Base-by-base conservation (phyloP, 2,329 filamentous ascomycete species). In the Xylariales sp. region DNA sequence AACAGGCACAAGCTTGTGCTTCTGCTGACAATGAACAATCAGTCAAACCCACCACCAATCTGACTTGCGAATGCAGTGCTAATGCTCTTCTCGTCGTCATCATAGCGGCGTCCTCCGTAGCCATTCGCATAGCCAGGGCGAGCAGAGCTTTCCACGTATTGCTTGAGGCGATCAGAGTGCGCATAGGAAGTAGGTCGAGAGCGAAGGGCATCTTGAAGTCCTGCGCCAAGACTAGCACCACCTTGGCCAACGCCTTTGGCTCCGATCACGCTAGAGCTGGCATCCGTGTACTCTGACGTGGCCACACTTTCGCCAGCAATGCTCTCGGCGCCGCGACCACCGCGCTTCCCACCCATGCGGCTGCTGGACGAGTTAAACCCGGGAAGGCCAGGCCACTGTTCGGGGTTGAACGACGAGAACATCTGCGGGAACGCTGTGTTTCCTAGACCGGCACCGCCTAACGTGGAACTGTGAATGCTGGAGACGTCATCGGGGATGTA, bases 401-500 rank as follows among this genome's bases (percentile, higher is more conserved):
- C 91, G 8, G 81, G 72, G 23, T 85, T 83, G 65, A 98, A 97
- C 60, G 84, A 86, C 40, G 88, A 89, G 64, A 98, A 98, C 85
- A 96, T 95, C 14, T 87, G 85, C 13, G 93, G 93, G 59, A 91
- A 97, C 17, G 88, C 87, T 33, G 83, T 82, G 37, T 83, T 65
- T 8, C 60, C 74, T 20, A 94, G 72, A n/a, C 83, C 85, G 24
- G 86, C 85, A 25, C 89, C 89, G 38, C 89, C 89, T 36, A 97
- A 78, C 1, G 89, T 83, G 30, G 89, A 95, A 33, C 89, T 90
- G 62, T 97, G 91, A 31, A 98, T 85, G 3, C 90, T 96, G 7
- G 91, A 97, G 28, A 95, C 89, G 60, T 98, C 93, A 54, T 98
- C 93, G 3, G 91, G 88, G 43, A 98, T 95, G 60, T 95, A 97